Conservation (phyloP, 805 yeast genomes). For the Yarrowia sp. region DNA sequence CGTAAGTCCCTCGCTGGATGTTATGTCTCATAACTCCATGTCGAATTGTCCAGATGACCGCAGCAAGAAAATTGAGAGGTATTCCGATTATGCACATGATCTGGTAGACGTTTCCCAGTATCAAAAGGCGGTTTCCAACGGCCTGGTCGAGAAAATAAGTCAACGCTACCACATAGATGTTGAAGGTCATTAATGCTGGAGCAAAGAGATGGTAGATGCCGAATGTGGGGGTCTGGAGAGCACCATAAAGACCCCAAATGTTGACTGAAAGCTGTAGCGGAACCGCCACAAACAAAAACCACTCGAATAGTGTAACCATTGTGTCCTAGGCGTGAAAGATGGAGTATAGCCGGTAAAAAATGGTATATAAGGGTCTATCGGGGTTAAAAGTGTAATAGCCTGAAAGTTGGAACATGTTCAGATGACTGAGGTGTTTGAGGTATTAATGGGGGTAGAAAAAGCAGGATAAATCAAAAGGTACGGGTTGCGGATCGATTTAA, state of each 20-base stretch:
- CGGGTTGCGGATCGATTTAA: too few species aligned
- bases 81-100: not conserved
- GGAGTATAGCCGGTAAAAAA: not conserved
- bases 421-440: not conserved
- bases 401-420: not conserved
- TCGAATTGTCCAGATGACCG: not conserved
- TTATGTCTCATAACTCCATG: conserved; percentile 7
- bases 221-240: not conserved
- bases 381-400: not conserved
- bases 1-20: conserved; percentile 12
- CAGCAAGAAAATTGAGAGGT: not conserved
- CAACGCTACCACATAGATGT: conserved; percentile 2
- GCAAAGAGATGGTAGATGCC: conserved; percentile 8
- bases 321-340: not conserved
- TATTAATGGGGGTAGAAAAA: too few species aligned
- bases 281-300: conserved; percentile 12
- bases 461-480: too few species aligned
- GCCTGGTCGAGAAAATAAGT: not conserved
- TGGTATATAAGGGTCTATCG: not conserved
- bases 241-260: conserved; percentile 15
- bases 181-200: conserved; percentile 2
- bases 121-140: not conserved
- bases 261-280: not conserved
- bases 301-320: conserved; percentile 3
- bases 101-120: not conserved